A percentile compares a stretch with the other conserved stretches of the same genome.
Evolutionary conservation across 139 green algal species (phyloP).

Genomic region (Volvox reticuliferus): DNA sequence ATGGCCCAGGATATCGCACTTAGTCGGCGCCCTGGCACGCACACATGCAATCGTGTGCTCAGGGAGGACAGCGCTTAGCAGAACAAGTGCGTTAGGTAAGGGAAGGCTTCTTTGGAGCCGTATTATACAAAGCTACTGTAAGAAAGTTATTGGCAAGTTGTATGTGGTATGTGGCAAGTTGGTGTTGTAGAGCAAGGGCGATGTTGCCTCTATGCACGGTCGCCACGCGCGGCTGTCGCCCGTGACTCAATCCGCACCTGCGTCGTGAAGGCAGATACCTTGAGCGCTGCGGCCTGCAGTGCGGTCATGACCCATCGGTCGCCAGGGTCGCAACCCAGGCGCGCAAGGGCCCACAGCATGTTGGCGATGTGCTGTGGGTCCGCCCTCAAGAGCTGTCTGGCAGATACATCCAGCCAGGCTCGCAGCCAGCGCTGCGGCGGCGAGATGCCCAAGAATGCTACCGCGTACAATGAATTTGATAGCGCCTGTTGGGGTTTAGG

Average conservation of each 20-base stretch:
- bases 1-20: no score
- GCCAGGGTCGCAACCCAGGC: not conserved
- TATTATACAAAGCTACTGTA: no score
- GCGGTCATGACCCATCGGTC: not conserved
- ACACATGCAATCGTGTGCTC: no score
- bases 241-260: not conserved
- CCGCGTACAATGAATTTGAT: slow-evolving; percentile 21
- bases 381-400: not conserved
- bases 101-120: no score
- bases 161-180: no score
- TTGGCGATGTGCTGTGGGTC: slow-evolving; percentile 43
- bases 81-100: no score
- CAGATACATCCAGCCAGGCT: slow-evolving; percentile 8
- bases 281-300: slow-evolving; percentile 3
- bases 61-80: no score
- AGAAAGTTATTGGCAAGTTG: no score
- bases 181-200: no score
- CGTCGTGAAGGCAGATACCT: slow-evolving; percentile 29
- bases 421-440: slow-evolving; percentile 4
- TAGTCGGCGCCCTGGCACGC: no score
- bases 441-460: not conserved
- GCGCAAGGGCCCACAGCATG: slow-evolving; percentile 31
- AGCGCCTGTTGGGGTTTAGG: slow-evolving; percentile 12
- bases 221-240: no score
- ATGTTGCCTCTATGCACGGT: no score